Conservation (phyloP, 257 asterid genomes). For the Ligustrum vulgare region DNA sequence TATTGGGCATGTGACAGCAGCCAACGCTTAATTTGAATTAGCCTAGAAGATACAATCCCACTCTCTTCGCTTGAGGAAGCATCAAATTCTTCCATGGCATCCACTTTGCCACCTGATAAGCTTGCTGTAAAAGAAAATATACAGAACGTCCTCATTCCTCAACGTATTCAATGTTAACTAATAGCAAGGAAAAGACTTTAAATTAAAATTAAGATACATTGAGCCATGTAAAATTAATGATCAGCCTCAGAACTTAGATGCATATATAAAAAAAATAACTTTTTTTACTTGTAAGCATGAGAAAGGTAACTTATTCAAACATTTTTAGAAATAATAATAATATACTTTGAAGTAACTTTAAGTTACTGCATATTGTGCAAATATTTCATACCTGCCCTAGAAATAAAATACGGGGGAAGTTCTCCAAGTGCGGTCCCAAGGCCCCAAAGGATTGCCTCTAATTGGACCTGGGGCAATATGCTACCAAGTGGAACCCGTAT, state of each 20-base stretch:
- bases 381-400: slow-evolving; percentile 75
- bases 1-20: slow-evolving; percentile 62
- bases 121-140: slow-evolving; percentile 41
- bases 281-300: neutral
- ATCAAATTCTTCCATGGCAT: slow-evolving; percentile 67
- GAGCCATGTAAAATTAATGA: slow-evolving; percentile 1
- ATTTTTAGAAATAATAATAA: neutral
- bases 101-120: slow-evolving; percentile 55
- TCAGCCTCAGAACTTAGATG: neutral
- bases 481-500: slow-evolving; percentile 73
- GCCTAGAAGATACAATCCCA: slow-evolving; percentile 47
- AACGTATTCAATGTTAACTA: neutral
- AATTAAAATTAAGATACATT: slow-evolving; percentile 6
- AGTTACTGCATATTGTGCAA: neutral
- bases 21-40: slow-evolving; percentile 63
- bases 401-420: slow-evolving; percentile 94
- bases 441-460: slow-evolving; percentile 92
- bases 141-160: neutral
- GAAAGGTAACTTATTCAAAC: neutral
- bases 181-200: neutral
- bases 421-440: slow-evolving; percentile 96
- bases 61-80: slow-evolving; percentile 41
- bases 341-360: neutral
- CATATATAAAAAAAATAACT: neutral
- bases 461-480: slow-evolving; percentile 89